Percentiles rank a stretch among this genome's conserved stretches.
Evolutionary conservation across 257 asterid species (phyloP).

Genomic region (Gentiana macrophylla): DNA sequence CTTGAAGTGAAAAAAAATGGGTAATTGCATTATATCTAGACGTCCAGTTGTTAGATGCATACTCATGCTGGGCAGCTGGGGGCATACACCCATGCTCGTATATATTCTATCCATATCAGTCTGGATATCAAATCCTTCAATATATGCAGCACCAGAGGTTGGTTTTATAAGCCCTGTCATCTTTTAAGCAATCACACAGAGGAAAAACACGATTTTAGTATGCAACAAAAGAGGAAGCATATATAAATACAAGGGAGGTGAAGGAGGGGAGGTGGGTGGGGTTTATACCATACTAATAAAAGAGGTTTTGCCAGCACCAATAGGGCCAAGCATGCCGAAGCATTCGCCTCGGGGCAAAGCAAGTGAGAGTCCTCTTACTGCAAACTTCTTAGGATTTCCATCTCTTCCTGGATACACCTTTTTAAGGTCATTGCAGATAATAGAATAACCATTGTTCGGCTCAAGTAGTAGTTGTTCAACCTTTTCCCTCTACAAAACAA

Average conservation of each 20-base stretch:
- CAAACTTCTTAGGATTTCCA: constrained; percentile 86
- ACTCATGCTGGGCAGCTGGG: constrained; percentile 67
- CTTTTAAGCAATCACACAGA: constrained; percentile 29
- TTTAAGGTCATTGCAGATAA: constrained; percentile 64
- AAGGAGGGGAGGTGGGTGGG: too few species aligned
- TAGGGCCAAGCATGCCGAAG: constrained; percentile 98
- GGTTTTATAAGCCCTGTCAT: constrained; percentile 96
- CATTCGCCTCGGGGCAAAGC: constrained; percentile 94
- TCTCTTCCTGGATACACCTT: constrained; percentile 84
- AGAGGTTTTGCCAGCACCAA: constrained; percentile 98
- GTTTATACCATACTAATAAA: constrained; percentile 70
- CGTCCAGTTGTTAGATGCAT: constrained; percentile 15
- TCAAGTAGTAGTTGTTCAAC: constrained; percentile 69
- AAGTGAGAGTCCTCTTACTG: constrained; percentile 84
- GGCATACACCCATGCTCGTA: constrained; percentile 99
- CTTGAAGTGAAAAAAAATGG: constrained; percentile 1
- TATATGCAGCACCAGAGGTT: constrained; percentile 79
- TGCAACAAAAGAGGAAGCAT: neutral
- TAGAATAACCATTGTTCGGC: constrained; percentile 47
- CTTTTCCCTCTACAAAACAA: constrained; percentile 59
- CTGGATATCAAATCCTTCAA: constrained; percentile 67
- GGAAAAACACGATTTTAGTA: constrained; percentile 5
- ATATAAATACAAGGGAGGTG: neutral
- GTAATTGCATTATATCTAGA: neutral
- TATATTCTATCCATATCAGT: constrained; percentile 76